These are phyloP conservation scores for Microdochium paspali DNA, from an alignment of 2,329 filamentous ascomycete species.

Conservation along the genomic window DNA sequence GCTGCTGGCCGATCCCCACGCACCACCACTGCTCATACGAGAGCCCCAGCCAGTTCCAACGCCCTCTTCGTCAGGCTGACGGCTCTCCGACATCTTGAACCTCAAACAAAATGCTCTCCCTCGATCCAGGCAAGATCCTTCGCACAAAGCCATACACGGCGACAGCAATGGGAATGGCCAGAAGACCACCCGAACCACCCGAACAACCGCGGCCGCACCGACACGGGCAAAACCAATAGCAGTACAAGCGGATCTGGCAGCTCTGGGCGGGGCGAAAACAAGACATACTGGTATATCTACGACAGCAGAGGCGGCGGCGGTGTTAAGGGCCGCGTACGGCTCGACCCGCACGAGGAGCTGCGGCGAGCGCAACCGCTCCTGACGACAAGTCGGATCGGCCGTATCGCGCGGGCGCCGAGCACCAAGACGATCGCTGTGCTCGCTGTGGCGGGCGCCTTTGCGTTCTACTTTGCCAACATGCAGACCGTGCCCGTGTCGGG, in stretches of 20 bases:
- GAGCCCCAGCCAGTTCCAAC: no score
- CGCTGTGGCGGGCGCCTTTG: slow-evolving; percentile 31
- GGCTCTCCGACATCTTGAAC: no score
- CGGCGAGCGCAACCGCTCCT: slow-evolving; percentile 26
- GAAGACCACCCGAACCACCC: slow-evolving; percentile 2
- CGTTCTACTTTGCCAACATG: slow-evolving; percentile 59
- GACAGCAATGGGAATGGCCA: slow-evolving; percentile 2
- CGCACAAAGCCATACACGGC: slow-evolving; percentile 5
- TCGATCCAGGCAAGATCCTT: slow-evolving; percentile 7
- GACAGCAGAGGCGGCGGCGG: neutral
- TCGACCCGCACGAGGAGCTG: slow-evolving; percentile 8
- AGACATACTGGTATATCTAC: neutral
- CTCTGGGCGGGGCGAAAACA: neutral
- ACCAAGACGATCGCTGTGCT: slow-evolving; percentile 29
- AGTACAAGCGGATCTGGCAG: neutral
- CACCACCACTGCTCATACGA: neutral
- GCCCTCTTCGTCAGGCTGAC: no score
- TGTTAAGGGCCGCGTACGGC: neutral
- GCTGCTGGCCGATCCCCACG: neutral
- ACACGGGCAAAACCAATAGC: neutral
- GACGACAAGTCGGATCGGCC: slow-evolving; percentile 20
- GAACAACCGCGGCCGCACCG: neutral
- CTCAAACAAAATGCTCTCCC: no score
- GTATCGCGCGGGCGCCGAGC: slow-evolving; percentile 21
- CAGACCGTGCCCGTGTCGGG: slow-evolving; percentile 67